A percentile compares a stretch with the other conserved stretches of the same genome.
These are phyloP conservation scores for Oryza glumipatula DNA, from an alignment of 176 grass and related monocot genomes.

Conservation along the genomic window DNA sequence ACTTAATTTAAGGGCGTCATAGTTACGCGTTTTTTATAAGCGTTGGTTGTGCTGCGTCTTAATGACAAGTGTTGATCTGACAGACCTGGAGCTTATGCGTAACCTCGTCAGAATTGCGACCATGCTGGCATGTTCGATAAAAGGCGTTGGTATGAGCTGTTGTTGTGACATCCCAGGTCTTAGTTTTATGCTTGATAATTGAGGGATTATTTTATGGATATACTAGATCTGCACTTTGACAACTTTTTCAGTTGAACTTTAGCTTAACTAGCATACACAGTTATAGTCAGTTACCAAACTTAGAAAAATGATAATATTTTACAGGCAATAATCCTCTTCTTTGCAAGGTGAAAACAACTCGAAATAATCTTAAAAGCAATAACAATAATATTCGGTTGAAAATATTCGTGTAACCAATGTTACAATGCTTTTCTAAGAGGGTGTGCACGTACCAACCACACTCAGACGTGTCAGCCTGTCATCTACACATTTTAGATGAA, in stretches of 20 bases:
- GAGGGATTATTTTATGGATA: slow-evolving; percentile 12
- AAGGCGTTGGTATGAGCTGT: slow-evolving; percentile 35
- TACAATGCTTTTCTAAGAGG: neutral
- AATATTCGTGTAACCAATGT: too few species aligned
- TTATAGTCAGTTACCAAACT: neutral
- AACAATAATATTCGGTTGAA: neutral
- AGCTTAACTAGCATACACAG: neutral
- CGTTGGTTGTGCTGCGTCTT: neutral
- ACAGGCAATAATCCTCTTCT: neutral
- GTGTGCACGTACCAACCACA: neutral
- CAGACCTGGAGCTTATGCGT: slow-evolving; percentile 41
- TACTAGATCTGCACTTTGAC: slow-evolving; percentile 4
- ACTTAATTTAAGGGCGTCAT: slow-evolving; percentile 37
- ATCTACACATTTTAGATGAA: neutral
- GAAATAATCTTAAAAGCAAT: neutral
- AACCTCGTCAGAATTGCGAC: slow-evolving; percentile 47
- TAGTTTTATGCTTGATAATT: slow-evolving; percentile 21
- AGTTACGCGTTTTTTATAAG: slow-evolving; percentile 31
- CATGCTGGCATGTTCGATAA: slow-evolving; percentile 5
- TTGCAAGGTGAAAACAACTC: neutral
- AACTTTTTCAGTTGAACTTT: slow-evolving; percentile 10
- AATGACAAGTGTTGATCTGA: slow-evolving; percentile 32
- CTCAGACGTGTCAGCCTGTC: neutral
- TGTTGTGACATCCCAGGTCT: neutral
- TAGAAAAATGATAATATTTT: neutral